Evolutionary conservation across 2,329 filamentous ascomycete genomes (phyloP).

Genomic region (Spiromastix sp.): DNA sequence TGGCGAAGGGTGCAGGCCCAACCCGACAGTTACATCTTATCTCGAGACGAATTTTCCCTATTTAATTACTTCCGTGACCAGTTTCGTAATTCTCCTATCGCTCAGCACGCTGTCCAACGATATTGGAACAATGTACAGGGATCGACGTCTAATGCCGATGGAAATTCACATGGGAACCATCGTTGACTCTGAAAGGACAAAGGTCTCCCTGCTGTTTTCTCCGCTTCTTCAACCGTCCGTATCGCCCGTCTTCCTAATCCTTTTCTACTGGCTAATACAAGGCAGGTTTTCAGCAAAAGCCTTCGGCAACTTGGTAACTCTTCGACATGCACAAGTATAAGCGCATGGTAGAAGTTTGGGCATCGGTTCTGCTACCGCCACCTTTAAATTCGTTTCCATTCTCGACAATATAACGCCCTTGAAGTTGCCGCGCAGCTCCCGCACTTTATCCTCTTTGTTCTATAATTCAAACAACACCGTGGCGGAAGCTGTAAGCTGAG

Average conservation of each 20-base stretch:
- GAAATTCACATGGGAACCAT: constrained; percentile 8
- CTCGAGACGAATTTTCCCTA: constrained; percentile 66
- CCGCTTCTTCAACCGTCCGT: too few relatives aligned
- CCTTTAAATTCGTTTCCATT: too few relatives aligned
- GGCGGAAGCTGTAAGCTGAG: too few relatives aligned
- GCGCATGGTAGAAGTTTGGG: background rate
- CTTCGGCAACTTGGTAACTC: background rate
- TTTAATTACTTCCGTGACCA: constrained; percentile 75
- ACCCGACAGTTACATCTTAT: constrained; percentile 62
- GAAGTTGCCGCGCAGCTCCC: too few relatives aligned
- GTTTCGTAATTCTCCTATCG: constrained; percentile 44
- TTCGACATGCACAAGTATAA: background rate
- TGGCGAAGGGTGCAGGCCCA: constrained; percentile 58
- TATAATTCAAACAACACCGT: too few relatives aligned
- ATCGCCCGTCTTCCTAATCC: background rate
- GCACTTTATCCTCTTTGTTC: too few relatives aligned
- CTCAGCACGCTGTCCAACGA: constrained; percentile 43
- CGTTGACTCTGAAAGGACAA: background rate
- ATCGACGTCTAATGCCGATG: constrained; percentile 15
- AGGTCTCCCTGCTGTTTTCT: too few relatives aligned
- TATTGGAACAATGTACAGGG: constrained; percentile 42
- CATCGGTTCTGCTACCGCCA: too few relatives aligned
- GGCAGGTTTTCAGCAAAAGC: background rate
- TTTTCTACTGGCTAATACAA: background rate
- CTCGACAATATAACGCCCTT: too few relatives aligned